Percentiles rank a stretch among this genome's conserved stretches.
These are phyloP conservation scores for Orbilia blumenaviensis DNA, from an alignment of 2,329 filamentous ascomycete species.

Conservation along the genomic window DNA sequence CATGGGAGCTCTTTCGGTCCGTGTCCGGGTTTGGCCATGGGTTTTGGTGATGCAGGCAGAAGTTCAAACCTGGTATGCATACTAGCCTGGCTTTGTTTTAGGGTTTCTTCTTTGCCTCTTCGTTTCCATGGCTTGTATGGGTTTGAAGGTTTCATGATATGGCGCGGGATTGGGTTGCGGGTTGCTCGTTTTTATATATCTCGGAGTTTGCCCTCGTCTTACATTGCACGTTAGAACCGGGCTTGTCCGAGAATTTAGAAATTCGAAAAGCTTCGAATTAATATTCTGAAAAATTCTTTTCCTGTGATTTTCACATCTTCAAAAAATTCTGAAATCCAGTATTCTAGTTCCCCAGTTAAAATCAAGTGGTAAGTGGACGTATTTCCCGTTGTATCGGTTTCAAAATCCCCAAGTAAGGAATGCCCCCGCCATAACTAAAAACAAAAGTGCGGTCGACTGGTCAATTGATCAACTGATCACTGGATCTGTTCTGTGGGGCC, in stretches of 20 bases:
- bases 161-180: background rate
- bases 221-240: too few species aligned
- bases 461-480: slow-evolving; percentile 18
- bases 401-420: background rate
- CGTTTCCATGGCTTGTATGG: slow-evolving; percentile 1
- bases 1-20: slow-evolving; percentile 27
- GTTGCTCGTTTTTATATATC: slow-evolving; percentile 28
- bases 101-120: background rate
- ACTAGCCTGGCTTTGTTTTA: background rate
- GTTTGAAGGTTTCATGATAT: slow-evolving; percentile 22
- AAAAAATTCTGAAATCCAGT: too few species aligned
- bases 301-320: too few species aligned
- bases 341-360: too few species aligned
- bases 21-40: background rate
- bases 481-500: slow-evolving; percentile 3
- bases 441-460: background rate
- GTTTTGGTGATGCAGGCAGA: slow-evolving; percentile 3
- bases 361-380: background rate
- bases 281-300: too few species aligned
- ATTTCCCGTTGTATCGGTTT: background rate
- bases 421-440: too few species aligned
- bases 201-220: slow-evolving; percentile 3
- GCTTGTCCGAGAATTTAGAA: background rate
- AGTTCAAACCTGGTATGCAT: slow-evolving; percentile 18
- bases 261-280: too few species aligned